phyloP scores from a whole-genome alignment of 305 asterid genomes.

The Fraxinus dipetala region DNA sequence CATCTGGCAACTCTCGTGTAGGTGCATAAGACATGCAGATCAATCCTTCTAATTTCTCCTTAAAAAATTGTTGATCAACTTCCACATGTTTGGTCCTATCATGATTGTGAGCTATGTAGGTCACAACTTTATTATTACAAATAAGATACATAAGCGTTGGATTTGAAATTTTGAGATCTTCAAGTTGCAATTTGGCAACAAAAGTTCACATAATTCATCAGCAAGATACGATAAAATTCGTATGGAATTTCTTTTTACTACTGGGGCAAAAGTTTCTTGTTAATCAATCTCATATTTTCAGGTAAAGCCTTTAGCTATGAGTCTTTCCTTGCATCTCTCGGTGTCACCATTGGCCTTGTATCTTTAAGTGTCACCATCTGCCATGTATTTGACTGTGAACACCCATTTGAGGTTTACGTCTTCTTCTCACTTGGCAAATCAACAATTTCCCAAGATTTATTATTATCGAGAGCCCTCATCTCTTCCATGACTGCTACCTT shows the following conservation, averaged over 20 bases:
- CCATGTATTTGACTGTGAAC: neutral
- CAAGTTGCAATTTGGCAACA: neutral
- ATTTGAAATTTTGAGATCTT: neutral
- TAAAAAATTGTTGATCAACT: neutral
- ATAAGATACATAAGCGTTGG: neutral
- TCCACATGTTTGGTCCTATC: neutral
- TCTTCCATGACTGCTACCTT: neutral
- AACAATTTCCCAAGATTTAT: neutral
- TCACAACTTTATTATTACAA: neutral
- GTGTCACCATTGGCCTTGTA: neutral
- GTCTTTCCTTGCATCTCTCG: neutral
- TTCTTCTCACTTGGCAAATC: neutral
- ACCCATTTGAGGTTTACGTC: neutral
- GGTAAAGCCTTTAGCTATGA: neutral
- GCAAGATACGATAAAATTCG: neutral
- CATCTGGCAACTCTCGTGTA: neutral
- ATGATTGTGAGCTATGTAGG: neutral
- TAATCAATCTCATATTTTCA: neutral
- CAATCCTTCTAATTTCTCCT: neutral
- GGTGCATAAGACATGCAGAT: neutral
- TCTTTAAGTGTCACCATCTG: neutral
- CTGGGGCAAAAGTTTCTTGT: neutral
- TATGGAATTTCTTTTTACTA: neutral
- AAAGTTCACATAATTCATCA: neutral
- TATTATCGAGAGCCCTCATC: neutral